Conservation (phyloP, 768 basidiomycete genomes). For the Lactarius akahatsu region DNA sequence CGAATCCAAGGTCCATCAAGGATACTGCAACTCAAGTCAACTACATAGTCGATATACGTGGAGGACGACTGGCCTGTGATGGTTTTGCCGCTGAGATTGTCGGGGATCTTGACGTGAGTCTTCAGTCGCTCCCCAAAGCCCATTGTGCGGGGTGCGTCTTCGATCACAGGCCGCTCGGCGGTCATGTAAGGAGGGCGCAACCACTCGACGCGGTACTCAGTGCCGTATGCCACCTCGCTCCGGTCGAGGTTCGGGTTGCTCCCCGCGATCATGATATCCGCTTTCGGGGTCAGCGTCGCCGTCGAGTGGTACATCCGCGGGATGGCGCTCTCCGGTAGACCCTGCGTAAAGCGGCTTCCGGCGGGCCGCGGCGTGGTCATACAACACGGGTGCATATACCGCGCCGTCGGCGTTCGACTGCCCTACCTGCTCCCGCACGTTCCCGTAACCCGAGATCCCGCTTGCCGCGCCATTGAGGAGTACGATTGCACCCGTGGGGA, state of each 20-base stretch:
- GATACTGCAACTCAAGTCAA: constrained; percentile 45
- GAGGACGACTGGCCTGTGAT: constrained; percentile 48
- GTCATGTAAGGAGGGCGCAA: constrained; percentile 81
- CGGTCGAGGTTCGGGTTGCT: constrained; percentile 84
- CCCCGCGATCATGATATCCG: constrained; percentile 74
- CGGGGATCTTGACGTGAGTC: constrained; percentile 46
- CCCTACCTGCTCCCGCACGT: constrained; percentile 67
- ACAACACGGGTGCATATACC: constrained; percentile 65
- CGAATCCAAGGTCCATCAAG: constrained; percentile 79
- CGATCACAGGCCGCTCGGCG: constrained; percentile 51
- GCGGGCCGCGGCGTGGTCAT: constrained; percentile 52
- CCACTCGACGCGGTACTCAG: constrained; percentile 89
- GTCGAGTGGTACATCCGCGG: constrained; percentile 83
- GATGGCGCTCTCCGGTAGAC: constrained; percentile 64
- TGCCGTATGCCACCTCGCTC: constrained; percentile 69
- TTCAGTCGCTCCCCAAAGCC: constrained; percentile 47
- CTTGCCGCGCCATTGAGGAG: constrained; percentile 74
- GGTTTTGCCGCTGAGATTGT: constrained; percentile 38
- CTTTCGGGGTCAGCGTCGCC: constrained; percentile 72
- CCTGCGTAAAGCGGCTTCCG: constrained; percentile 57
- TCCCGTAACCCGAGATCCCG: constrained; percentile 78
- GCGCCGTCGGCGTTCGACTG: constrained; percentile 78
- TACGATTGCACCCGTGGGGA: constrained; percentile 72
- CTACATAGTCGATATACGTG: background rate
- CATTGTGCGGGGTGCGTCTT: constrained; percentile 38